Evolutionary conservation across 805 yeast genomes (phyloP), one percentile per base, ranked within the genome.

Genomic region (Schwanniomyces sp.): DNA sequence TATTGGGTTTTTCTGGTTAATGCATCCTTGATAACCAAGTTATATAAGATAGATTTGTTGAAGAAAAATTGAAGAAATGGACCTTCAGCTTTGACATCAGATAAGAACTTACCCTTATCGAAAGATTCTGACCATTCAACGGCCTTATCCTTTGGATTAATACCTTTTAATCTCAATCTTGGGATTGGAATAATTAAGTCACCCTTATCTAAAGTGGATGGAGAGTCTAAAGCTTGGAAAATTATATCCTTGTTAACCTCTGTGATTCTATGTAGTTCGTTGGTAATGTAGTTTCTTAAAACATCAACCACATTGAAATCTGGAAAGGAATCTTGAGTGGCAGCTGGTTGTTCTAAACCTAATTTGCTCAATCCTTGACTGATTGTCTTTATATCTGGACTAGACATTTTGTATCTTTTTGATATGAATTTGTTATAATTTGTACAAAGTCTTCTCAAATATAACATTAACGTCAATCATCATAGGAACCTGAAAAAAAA

Each of bases 181-280:
- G 98, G 99, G 38, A 94, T 78, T 38, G 99, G 97, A 46, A 92
- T 82, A 52, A 92, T 79, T 59, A 94, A 78, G 67, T 94, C 99
- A 63, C 98, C 99, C 61, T 92, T 86, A 50, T 91, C 97, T 56
- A 87, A 71, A 36, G 91, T 85, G 54, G 80, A 76, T 18, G 97
- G 90, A 77, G 92, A 81, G 69, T 94, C 98, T 60, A 94, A 77
- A 32, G 96, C 90, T 48, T 90, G 88, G 67, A 78, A 88, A 52
- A 91, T 88, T 43, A 90, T 64, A 3, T 73, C 70, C 47, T 78
- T 70, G 49, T 85, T 86, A 36, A 91, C 95, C 32, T 85, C 86
- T 16, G 95, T 78, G 56, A 94, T 71, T 54, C 78, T 74, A 50
- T 86, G 76, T 50, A 94, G 78, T 64, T 91, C 92, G 53, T 81